Conservation (phyloP, 148 eudicot genomes). For the Polygonum maritimum region DNA sequence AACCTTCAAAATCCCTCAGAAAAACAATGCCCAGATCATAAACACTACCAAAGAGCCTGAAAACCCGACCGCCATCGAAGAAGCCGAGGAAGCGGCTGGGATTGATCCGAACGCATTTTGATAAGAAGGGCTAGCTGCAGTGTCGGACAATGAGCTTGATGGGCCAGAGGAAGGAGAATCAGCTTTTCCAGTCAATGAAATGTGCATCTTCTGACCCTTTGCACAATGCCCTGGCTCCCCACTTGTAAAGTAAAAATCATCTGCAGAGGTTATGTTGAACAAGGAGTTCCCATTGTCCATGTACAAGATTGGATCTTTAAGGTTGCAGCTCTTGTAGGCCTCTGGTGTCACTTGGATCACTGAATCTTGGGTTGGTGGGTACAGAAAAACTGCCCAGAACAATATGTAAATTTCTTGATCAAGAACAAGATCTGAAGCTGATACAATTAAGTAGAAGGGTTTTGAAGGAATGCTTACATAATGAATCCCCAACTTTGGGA, state of each 20-base stretch:
- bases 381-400: slow-evolving; percentile 61
- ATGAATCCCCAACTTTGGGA: slow-evolving; percentile 63
- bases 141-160: slow-evolving; percentile 18
- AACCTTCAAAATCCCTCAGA: neutral
- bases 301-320: slow-evolving; percentile 62
- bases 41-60: neutral
- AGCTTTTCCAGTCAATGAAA: slow-evolving; percentile 44
- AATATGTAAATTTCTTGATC: neutral
- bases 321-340: slow-evolving; percentile 51
- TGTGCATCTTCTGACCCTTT: slow-evolving; percentile 67
- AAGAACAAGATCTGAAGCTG: slow-evolving; percentile 1
- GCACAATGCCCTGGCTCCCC: slow-evolving; percentile 52
- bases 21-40: slow-evolving; percentile 4
- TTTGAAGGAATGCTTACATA: slow-evolving; percentile 43
- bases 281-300: slow-evolving; percentile 84
- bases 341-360: slow-evolving; percentile 56
- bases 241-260: slow-evolving; percentile 74
- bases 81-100: slow-evolving; percentile 40
- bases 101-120: slow-evolving; percentile 58
- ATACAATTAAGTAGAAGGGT: neutral
- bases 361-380: slow-evolving; percentile 95
- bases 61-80: neutral
- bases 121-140: slow-evolving; percentile 39
- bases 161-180: slow-evolving; percentile 29
- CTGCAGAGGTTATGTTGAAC: slow-evolving; percentile 54